These are phyloP conservation scores for Breviolum minutum DNA, from an alignment of 73 alveolate species.

Conservation along the genomic window DNA sequence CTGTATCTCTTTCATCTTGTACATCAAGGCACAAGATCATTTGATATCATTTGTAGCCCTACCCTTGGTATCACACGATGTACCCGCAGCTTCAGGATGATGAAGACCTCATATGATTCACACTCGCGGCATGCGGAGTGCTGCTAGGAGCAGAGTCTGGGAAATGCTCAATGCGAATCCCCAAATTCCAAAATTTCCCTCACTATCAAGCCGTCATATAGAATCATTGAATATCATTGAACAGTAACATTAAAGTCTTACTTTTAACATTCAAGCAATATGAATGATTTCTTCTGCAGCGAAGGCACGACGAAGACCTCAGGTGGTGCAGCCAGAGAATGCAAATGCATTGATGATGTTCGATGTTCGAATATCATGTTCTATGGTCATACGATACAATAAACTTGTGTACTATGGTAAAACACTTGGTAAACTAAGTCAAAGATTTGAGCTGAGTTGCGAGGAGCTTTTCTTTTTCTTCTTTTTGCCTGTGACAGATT, in stretches of 20 bases:
- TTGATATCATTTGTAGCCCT: background rate
- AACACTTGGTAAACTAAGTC: background rate
- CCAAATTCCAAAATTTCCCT: too few species aligned
- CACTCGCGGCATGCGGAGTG: background rate
- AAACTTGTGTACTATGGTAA: background rate
- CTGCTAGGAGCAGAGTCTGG: too few species aligned
- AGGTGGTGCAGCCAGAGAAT: background rate
- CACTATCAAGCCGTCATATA: too few species aligned
- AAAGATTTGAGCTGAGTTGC: background rate
- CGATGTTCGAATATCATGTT: too few species aligned
- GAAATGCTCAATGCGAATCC: too few species aligned
- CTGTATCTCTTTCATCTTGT: too few species aligned
- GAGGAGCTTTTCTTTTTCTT: slow-evolving; percentile 65
- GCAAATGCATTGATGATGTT: background rate
- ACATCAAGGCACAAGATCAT: too few species aligned
- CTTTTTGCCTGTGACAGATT: slow-evolving; percentile 39
- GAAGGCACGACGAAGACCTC: slow-evolving; percentile 58
- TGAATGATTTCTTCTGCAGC: background rate
- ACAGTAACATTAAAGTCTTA: too few species aligned
- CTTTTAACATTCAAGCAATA: too few species aligned
- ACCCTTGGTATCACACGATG: background rate
- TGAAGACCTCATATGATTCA: background rate
- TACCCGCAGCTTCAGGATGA: background rate
- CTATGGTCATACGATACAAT: background rate
- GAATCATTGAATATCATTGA: too few species aligned